Evolutionary conservation across 495 filamentous ascomycete genomes (phyloP).

Genomic region (Penicillium parvum): DNA sequence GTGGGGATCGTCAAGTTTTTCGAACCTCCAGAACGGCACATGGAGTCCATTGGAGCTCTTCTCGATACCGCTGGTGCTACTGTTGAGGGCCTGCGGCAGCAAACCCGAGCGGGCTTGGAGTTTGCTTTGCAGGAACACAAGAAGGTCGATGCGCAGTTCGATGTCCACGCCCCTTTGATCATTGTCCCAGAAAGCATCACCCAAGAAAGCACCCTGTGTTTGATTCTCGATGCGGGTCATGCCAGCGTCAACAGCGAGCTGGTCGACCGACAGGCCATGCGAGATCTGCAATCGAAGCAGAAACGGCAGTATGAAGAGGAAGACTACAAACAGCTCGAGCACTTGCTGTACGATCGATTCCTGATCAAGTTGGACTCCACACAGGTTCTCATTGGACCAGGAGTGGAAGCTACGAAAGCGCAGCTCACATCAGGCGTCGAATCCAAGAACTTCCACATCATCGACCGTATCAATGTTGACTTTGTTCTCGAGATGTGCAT

Average conservation of each 20-base stretch:
- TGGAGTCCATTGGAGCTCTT: conserved; percentile 94
- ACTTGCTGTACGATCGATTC: conserved; percentile 95
- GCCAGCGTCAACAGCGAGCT: conserved; percentile 89
- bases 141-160: conserved; percentile 92
- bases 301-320: conserved; percentile 81
- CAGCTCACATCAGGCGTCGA: conserved; percentile 70
- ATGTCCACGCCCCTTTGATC: conserved; percentile 92
- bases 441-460: conserved; percentile 74
- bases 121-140: conserved; percentile 97
- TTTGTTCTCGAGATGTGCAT: conserved; percentile 91
- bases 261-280: conserved; percentile 82
- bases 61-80: conserved; percentile 94
- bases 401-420: conserved; percentile 81
- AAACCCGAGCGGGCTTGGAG: conserved; percentile 91
- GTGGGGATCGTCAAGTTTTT: conserved; percentile 91
- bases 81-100: conserved; percentile 87
- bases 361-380: conserved; percentile 86
- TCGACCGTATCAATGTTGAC: conserved; percentile 95
- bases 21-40: conserved; percentile 89
- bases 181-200: conserved; percentile 93
- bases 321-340: conserved; percentile 80
- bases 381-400: conserved; percentile 92
- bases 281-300: conserved; percentile 86
- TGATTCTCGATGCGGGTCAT: conserved; percentile 95
- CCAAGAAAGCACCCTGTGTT: conserved; percentile 68